Evolutionary conservation across 805 yeast genomes (phyloP).

Genomic region (Lipomyces chichibuensis): DNA sequence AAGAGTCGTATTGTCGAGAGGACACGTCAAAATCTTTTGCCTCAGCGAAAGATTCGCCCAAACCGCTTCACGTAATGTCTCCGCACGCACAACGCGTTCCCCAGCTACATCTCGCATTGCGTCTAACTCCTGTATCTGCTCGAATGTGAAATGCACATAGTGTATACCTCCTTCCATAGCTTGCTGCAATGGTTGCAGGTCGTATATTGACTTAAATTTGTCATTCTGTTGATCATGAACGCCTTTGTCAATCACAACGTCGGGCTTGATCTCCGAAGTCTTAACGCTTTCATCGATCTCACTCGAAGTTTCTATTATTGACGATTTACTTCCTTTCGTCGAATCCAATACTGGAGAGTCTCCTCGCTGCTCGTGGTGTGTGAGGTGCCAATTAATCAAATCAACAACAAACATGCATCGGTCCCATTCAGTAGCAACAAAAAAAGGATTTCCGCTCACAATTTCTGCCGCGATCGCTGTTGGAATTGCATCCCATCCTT

Average conservation of each 20-base stretch:
- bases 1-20: conserved; percentile 5
- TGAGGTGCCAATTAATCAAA: conserved; percentile 19
- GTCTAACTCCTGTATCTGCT: conserved; percentile 52
- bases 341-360: background rate
- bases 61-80: conserved; percentile 51
- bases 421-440: conserved; percentile 60
- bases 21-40: conserved; percentile 46
- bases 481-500: conserved; percentile 56
- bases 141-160: conserved; percentile 55
- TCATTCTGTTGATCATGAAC: background rate
- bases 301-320: background rate
- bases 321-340: background rate
- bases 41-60: conserved; percentile 55
- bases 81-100: conserved; percentile 47
- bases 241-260: conserved; percentile 2
- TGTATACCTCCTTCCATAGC: conserved; percentile 51
- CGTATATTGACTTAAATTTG: conserved; percentile 6
- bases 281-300: background rate
- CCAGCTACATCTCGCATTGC: conserved; percentile 47
- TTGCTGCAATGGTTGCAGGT: conserved; percentile 39
- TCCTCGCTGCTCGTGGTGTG: background rate
- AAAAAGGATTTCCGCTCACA: conserved; percentile 55
- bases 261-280: background rate
- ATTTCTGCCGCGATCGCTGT: conserved; percentile 49
- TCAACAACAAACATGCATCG: conserved; percentile 51